Percentiles rank a stretch among this genome's conserved stretches.
Conservation (phyloP, 441 rosid genomes). For the Gossypium aridum region DNA sequence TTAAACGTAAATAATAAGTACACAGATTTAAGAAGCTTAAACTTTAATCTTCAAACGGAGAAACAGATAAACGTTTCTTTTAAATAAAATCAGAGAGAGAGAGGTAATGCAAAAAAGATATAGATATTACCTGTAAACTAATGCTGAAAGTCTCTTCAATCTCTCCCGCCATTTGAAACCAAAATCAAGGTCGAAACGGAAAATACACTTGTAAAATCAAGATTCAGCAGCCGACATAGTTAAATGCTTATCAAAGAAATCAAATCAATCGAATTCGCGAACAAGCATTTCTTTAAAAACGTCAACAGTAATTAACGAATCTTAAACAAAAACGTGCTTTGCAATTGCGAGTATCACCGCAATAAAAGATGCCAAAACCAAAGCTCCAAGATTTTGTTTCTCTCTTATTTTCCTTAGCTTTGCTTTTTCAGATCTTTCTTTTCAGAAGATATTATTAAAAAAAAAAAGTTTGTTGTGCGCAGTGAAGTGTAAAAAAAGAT, state of each 20-base stretch:
- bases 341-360: background rate
- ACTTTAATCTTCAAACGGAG: background rate
- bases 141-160: constrained; percentile 48
- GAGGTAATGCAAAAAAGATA: background rate
- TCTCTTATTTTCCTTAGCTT: background rate
- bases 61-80: background rate
- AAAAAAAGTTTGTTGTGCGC: background rate
- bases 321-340: constrained; percentile 4
- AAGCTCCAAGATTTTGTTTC: background rate
- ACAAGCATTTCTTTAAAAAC: background rate
- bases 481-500: background rate
- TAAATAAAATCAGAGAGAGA: background rate
- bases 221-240: background rate
- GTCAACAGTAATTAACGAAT: constrained; percentile 1
- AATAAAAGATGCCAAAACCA: background rate
- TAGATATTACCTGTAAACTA: constrained; percentile 42
- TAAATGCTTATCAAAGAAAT: background rate
- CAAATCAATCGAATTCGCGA: background rate
- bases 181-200: constrained; percentile 12
- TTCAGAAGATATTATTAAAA: background rate
- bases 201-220: background rate
- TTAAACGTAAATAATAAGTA: background rate
- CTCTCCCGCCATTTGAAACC: constrained; percentile 52
- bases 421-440: background rate
- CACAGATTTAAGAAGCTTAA: background rate